phyloP scores from a whole-genome alignment of 169 alveolate species.

The Prorocentrum cordatum region DNA sequence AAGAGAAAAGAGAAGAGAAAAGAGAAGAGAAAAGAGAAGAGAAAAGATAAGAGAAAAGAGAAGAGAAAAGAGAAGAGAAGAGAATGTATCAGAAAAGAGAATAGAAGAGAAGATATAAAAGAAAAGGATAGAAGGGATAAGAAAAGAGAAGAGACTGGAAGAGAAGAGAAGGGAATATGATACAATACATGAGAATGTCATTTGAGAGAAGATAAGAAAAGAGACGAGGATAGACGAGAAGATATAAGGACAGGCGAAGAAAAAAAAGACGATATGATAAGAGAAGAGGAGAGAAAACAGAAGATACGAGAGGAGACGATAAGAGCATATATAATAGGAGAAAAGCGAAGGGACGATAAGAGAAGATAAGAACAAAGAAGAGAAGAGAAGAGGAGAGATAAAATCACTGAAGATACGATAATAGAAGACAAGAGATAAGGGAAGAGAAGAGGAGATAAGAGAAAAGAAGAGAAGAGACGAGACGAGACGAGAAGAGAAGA shows the following conservation, averaged over 20 bases:
- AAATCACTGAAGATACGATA: too few relatives aligned
- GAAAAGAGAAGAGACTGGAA: background rate
- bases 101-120: background rate
- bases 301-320: too few relatives aligned
- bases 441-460: too few relatives aligned
- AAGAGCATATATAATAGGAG: too few relatives aligned
- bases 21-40: background rate
- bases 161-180: background rate
- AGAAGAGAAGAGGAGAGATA: too few relatives aligned
- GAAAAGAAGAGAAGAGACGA: too few relatives aligned
- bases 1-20: background rate
- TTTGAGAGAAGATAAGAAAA: background rate
- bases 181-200: background rate
- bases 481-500: too few relatives aligned
- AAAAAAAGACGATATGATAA: background rate
- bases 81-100: background rate
- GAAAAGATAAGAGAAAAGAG: background rate
- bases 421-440: too few relatives aligned
- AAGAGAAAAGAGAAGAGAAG: background rate
- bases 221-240: background rate
- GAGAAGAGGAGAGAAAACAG: too few relatives aligned
- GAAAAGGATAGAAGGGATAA: background rate
- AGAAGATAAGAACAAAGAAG: too few relatives aligned
- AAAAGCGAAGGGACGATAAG: too few relatives aligned
- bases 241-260: background rate